Evolutionary conservation across 257 asterid genomes (phyloP).

Genomic region (Petunia secreta): DNA sequence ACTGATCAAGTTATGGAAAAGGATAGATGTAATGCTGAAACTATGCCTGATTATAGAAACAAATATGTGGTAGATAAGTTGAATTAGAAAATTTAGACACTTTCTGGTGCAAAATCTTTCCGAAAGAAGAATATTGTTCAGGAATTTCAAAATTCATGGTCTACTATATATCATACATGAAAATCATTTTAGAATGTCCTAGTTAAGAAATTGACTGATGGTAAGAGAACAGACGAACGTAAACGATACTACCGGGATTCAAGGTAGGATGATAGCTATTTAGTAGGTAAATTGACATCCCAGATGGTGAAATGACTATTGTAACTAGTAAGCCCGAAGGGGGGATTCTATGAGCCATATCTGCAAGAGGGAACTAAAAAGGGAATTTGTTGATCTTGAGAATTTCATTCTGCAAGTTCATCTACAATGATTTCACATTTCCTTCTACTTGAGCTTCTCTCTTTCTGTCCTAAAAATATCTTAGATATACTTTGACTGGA

Average conservation of each 20-base stretch:
- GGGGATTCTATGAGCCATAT: neutral
- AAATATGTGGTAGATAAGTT: neutral
- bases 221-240: neutral
- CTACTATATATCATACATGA: neutral
- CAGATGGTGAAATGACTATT: neutral
- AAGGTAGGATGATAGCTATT: neutral
- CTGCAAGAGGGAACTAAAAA: neutral
- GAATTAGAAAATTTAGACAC: conserved; percentile 1
- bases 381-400: neutral
- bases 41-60: neutral
- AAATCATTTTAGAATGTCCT: neutral
- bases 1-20: neutral
- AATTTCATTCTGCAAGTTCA: neutral
- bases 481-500: neutral
- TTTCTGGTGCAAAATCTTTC: neutral
- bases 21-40: neutral
- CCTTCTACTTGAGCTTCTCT: neutral
- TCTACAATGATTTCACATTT: neutral
- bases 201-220: neutral
- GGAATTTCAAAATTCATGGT: neutral
- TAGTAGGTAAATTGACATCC: conserved; percentile 5
- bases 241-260: neutral
- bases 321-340: neutral
- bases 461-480: neutral
- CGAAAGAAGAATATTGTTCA: neutral